Base-by-base conservation (phyloP, 1,284 basidiomycete genomes). In the Apiotrichum siamense region DNA sequence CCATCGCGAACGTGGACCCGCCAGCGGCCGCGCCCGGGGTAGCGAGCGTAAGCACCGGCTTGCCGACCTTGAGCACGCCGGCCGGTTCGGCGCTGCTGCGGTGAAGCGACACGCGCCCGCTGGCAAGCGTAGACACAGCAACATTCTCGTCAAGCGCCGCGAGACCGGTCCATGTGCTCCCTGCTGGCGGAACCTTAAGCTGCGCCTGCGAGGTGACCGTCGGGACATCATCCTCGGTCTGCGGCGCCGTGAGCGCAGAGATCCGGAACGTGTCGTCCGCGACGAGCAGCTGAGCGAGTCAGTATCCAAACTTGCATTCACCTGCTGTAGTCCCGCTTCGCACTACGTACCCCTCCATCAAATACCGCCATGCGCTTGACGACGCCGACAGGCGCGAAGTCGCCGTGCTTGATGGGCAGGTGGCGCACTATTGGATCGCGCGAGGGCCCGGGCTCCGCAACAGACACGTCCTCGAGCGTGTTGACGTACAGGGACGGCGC, bases 1-100 rank as follows among this genome's bases (percentile, higher is more conserved):
- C 90, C 57, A 89, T 85, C 0, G 83, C 81, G 72, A 93, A 90
- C 0, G 79, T 78, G 23, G 76, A 67, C 29, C 15, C 23, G 7
- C 21, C 29, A 17, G 13, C 26, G 11, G 31, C n/a, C 46, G 80
- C 79, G 15, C 87, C 70, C 0, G 65, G 50, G 0, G 71, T 63
- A n/a, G 78, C 78, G 36, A 74, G 55, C n/a, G 67, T 61, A 18
- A 63, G 62, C 4, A 73, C 51, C 2, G 69, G 69, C 2, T 67
- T 47, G 21, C 56, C 56, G 12, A 51, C 25, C 42, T 50, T 50
- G 31, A 42, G 26, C 6, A 36, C 46, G 29, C 52, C 56, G 1
- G 31, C 33, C 9, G 32, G 15, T 0, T 6, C 32, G 17, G 44
- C 44, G 24, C 44, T 48, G n/a, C n/a, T 38, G 24, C 37, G 33